phyloP scores from a whole-genome alignment of 2,329 filamentous ascomycete species.

The Colletotrichum tabaci region DNA sequence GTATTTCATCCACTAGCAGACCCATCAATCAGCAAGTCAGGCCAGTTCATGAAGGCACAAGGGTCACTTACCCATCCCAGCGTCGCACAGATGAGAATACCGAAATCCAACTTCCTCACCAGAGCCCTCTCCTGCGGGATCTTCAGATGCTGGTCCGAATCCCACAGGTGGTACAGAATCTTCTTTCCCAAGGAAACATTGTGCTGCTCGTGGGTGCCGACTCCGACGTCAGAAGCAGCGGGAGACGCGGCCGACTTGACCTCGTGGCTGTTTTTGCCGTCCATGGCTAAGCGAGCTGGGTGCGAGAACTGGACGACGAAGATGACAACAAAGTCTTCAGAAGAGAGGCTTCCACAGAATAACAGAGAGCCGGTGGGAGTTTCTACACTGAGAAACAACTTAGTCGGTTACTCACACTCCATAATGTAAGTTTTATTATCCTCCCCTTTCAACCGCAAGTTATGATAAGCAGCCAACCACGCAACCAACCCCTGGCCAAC shows the following conservation, averaged over 20 bases:
- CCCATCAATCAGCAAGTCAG: too few relatives aligned
- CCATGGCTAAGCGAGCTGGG: not conserved
- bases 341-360: too few relatives aligned
- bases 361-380: too few relatives aligned
- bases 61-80: constrained; percentile 16
- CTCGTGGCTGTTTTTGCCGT: constrained; percentile 7
- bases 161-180: constrained; percentile 27
- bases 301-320: too few relatives aligned
- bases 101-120: constrained; percentile 30
- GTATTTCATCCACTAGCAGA: constrained; percentile 28
- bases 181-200: not conserved
- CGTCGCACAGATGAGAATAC: constrained; percentile 23
- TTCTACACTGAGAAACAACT: not conserved
- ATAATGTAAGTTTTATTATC: too few relatives aligned
- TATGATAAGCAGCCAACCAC: constrained; percentile 13
- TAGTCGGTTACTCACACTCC: too few relatives aligned
- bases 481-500: too few relatives aligned
- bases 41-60: too few relatives aligned
- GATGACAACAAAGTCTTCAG: too few relatives aligned
- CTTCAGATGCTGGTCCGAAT: constrained; percentile 24
- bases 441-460: not conserved
- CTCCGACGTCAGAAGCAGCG: constrained; percentile 4
- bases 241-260: constrained; percentile 1
- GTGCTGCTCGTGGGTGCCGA: constrained; percentile 4
- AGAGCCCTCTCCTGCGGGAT: constrained; percentile 21